phyloP scores from a whole-genome alignment of 805 yeast genomes.

The Grigorovia humatica region DNA sequence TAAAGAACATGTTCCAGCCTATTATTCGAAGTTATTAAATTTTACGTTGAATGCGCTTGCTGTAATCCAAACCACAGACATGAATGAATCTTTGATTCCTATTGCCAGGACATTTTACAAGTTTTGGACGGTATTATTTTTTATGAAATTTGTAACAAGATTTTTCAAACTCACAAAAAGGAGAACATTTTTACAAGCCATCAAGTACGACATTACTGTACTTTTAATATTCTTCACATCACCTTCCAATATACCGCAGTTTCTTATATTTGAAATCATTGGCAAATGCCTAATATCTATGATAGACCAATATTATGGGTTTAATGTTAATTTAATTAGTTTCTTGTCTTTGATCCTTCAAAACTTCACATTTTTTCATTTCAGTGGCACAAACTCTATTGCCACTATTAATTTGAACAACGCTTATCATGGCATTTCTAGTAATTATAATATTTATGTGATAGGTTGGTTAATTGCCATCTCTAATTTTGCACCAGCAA shows the following conservation, averaged over 20 bases:
- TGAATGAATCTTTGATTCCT: slow-evolving; percentile 25
- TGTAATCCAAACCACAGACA: background rate
- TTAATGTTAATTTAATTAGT: slow-evolving; percentile 7
- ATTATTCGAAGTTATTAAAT: slow-evolving; percentile 9
- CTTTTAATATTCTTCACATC: slow-evolving; percentile 42
- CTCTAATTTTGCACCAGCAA: slow-evolving; percentile 78
- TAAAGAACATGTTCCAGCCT: slow-evolving; percentile 43
- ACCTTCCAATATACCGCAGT: slow-evolving; percentile 39
- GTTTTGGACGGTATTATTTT: slow-evolving; percentile 25
- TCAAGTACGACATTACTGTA: slow-evolving; percentile 26
- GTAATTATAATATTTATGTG: slow-evolving; percentile 49
- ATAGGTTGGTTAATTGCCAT: slow-evolving; percentile 74
- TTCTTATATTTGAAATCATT: slow-evolving; percentile 29
- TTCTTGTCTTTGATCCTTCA: slow-evolving; percentile 42
- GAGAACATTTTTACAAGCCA: slow-evolving; percentile 5
- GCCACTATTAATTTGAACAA: slow-evolving; percentile 86
- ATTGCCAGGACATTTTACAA: slow-evolving; percentile 29
- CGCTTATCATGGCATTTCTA: slow-evolving; percentile 77
- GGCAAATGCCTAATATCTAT: slow-evolving; percentile 6
- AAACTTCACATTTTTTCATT: slow-evolving; percentile 69
- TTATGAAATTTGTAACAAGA: slow-evolving; percentile 21
- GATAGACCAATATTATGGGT: slow-evolving; percentile 4
- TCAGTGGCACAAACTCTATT: slow-evolving; percentile 86
- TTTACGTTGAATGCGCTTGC: background rate
- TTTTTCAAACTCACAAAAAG: background rate